These are phyloP conservation scores for Perilla frutescens DNA, from an alignment of 257 asterid genomes.

Conservation along the genomic window DNA sequence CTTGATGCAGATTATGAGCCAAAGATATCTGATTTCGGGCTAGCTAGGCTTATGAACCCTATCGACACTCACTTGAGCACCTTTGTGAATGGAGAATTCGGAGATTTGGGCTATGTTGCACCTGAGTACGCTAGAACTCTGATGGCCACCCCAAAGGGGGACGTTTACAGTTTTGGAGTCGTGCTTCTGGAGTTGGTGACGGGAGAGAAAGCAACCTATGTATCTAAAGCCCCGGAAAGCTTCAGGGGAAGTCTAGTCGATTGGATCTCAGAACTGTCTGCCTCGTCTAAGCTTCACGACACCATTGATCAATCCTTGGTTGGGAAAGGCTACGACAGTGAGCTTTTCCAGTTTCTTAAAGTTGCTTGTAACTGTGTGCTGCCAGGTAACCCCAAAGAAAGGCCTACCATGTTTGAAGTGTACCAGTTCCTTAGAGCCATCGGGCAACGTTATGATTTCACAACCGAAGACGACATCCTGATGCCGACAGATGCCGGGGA, in stretches of 20 bases:
- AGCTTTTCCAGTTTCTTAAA: slow-evolving; percentile 77
- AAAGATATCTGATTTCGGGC: slow-evolving; percentile 81
- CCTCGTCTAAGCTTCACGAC: slow-evolving; percentile 62
- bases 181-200: slow-evolving; percentile 85
- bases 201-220: slow-evolving; percentile 63
- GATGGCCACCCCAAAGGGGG: slow-evolving; percentile 87
- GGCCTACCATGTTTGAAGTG: slow-evolving; percentile 90
- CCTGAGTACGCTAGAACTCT: slow-evolving; percentile 80
- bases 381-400: slow-evolving; percentile 60
- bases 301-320: slow-evolving; percentile 65
- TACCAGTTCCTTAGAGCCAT: slow-evolving; percentile 77
- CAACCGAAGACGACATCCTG: slow-evolving; percentile 65
- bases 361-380: slow-evolving; percentile 81
- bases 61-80: slow-evolving; percentile 86
- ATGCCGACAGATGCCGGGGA: slow-evolving; percentile 52
- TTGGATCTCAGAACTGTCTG: slow-evolving; percentile 72
- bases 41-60: slow-evolving; percentile 89
- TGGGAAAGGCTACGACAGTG: slow-evolving; percentile 64
- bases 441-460: slow-evolving; percentile 64
- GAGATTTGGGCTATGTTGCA: slow-evolving; percentile 86
- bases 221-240: slow-evolving; percentile 66
- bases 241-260: slow-evolving; percentile 81
- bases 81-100: slow-evolving; percentile 88
- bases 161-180: slow-evolving; percentile 84
- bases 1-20: slow-evolving; percentile 58